Evolutionary conservation across 495 filamentous ascomycete genomes (phyloP).

Genomic region (Cudoniella acicularis): DNA sequence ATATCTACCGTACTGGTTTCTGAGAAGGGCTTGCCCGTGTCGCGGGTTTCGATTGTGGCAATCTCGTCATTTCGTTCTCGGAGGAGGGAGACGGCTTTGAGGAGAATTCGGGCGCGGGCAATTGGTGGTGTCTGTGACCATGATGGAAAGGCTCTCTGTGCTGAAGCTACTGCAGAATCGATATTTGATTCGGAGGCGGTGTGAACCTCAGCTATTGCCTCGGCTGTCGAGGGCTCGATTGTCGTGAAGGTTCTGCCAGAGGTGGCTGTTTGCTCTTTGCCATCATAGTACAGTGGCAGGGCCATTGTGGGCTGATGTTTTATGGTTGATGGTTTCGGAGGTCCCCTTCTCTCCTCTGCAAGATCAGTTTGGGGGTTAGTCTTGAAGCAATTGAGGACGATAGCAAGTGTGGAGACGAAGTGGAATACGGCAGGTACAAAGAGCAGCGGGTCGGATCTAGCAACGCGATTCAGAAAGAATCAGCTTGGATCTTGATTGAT

Average conservation of each 20-base stretch:
- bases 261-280: slow-evolving; percentile 53
- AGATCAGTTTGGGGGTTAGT: slow-evolving; percentile 2
- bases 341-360: neutral
- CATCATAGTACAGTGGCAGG: slow-evolving; percentile 66
- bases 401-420: neutral
- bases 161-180: slow-evolving; percentile 61
- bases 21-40: slow-evolving; percentile 71
- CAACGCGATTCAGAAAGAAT: slow-evolving; percentile 9
- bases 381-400: slow-evolving; percentile 8
- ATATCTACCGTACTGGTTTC: slow-evolving; percentile 76
- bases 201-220: slow-evolving; percentile 59
- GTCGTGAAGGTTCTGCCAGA: slow-evolving; percentile 60
- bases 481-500: neutral
- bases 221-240: slow-evolving; percentile 63
- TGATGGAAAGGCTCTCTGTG: slow-evolving; percentile 55
- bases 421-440: neutral
- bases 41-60: slow-evolving; percentile 63
- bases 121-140: slow-evolving; percentile 66
- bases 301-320: slow-evolving; percentile 34
- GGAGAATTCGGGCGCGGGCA: slow-evolving; percentile 65
- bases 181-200: slow-evolving; percentile 59
- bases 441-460: neutral
- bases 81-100: slow-evolving; percentile 61
- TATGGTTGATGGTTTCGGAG: neutral
- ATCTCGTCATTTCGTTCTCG: slow-evolving; percentile 68